Conservation (phyloP, 805 yeast species). For the Metschnikowia sp. region DNA sequence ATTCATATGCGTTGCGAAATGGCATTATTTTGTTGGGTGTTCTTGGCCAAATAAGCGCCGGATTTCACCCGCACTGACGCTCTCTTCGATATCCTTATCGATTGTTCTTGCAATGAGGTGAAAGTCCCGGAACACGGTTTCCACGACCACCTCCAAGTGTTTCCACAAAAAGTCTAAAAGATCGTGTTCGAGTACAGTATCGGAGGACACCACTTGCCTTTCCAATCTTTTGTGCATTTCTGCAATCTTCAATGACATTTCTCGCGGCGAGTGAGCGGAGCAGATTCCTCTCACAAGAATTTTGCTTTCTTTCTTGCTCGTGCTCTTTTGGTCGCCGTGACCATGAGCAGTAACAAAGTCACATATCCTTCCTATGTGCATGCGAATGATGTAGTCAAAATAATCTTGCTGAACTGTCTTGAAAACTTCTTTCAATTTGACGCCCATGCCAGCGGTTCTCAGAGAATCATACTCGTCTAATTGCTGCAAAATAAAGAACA, state of each 20-base stretch:
- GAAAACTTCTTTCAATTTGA: conserved; percentile 26
- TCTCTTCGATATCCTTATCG: conserved; percentile 52
- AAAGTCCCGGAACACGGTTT: conserved; percentile 52
- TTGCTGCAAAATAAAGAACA: conserved; percentile 34
- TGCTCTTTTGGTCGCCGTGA: conserved; percentile 44
- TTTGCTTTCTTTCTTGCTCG: conserved; percentile 62
- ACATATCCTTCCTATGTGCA: conserved; percentile 64
- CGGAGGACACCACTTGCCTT: conserved; percentile 46
- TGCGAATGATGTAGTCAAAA: conserved; percentile 32
- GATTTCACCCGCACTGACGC: conserved; percentile 53
- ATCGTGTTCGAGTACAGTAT: conserved; percentile 47
- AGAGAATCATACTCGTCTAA: conserved; percentile 24
- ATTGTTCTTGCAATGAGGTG: conserved; percentile 48
- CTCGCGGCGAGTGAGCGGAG: conserved; percentile 53
- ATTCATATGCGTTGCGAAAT: too few relatives aligned
- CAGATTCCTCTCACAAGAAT: conserved; percentile 57
- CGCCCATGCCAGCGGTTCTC: conserved; percentile 23
- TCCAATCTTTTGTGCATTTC: conserved; percentile 56
- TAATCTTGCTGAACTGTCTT: conserved; percentile 28
- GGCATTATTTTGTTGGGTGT: neutral
- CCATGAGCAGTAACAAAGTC: conserved; percentile 66
- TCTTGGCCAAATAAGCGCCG: conserved; percentile 44
- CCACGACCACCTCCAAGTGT: conserved; percentile 62
- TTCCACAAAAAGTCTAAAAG: conserved; percentile 65
- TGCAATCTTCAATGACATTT: conserved; percentile 51